A percentile compares a stretch with the other conserved stretches of the same genome.
These are phyloP conservation scores for Tricholoma terreum DNA, from an alignment of 768 basidiomycete species.

Conservation along the genomic window DNA sequence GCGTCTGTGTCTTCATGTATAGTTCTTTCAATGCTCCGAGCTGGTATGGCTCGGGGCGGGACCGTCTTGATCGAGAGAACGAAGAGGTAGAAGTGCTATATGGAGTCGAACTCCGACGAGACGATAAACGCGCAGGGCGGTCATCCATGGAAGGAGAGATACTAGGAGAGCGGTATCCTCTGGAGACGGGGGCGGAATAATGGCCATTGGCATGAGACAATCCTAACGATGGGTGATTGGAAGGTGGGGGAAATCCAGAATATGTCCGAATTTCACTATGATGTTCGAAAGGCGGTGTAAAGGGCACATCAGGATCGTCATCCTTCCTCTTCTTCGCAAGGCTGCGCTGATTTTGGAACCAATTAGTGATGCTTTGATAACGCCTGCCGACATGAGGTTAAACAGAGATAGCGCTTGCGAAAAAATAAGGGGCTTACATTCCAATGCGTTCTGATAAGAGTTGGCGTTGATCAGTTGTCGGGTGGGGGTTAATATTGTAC, in stretches of 20 bases:
- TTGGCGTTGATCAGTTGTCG: constrained; percentile 64
- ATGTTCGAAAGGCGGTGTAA: constrained; percentile 29
- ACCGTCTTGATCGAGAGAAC: constrained; percentile 59
- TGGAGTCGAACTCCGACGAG: constrained; percentile 42
- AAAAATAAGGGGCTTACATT: constrained; percentile 56
- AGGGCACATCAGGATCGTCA: constrained; percentile 40
- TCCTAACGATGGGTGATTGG: constrained; percentile 43
- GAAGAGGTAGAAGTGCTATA: constrained; percentile 38
- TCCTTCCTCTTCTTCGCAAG: constrained; percentile 70
- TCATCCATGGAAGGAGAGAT: constrained; percentile 40
- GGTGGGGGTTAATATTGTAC: constrained; percentile 64
- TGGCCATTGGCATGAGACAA: constrained; percentile 34
- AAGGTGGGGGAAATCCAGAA: constrained; percentile 48
- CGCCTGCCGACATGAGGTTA: constrained; percentile 46
- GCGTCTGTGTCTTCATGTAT: constrained; percentile 64
- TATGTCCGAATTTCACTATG: constrained; percentile 37
- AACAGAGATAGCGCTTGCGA: constrained; percentile 28
- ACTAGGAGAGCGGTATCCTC: constrained; percentile 34
- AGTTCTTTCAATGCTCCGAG: constrained; percentile 72
- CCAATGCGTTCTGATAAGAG: constrained; percentile 65
- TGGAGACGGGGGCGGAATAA: constrained; percentile 29
- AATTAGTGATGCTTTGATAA: constrained; percentile 77
- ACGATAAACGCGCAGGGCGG: constrained; percentile 35
- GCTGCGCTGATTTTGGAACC: constrained; percentile 86
- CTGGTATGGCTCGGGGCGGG: constrained; percentile 77